Evolutionary conservation across 192 early-diverging fungal species (phyloP).

Genomic region (Mortierella hygrophila): DNA sequence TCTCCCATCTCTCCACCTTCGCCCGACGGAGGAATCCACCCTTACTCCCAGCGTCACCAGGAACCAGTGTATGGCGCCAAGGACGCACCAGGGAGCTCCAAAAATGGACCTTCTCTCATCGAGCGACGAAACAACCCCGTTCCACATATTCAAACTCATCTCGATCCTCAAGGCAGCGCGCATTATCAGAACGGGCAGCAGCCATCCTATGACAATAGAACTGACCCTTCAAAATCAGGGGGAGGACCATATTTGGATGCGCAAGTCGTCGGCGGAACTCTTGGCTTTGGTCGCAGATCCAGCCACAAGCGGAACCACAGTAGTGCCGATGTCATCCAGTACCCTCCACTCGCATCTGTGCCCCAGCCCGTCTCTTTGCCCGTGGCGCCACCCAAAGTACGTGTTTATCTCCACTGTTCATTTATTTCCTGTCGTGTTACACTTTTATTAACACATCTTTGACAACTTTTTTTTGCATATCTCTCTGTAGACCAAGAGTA

Average conservation of each 20-base stretch:
- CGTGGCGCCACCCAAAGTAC: constrained; percentile 25
- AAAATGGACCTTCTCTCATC: constrained; percentile 40
- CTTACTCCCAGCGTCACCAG: constrained; percentile 14
- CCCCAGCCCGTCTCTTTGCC: neutral
- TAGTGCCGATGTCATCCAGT: constrained; percentile 53
- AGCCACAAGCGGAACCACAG: constrained; percentile 54
- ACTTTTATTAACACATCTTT: too few species aligned
- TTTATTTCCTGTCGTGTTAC: neutral
- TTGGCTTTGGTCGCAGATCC: constrained; percentile 36
- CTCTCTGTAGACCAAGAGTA: constrained; percentile 27
- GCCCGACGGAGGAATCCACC: constrained; percentile 26
- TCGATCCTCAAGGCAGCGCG: neutral
- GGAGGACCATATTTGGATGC: constrained; percentile 31
- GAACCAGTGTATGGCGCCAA: constrained; percentile 9
- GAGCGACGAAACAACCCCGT: constrained; percentile 49
- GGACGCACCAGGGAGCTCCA: constrained; percentile 7
- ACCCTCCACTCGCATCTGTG: constrained; percentile 7
- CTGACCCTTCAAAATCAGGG: neutral
- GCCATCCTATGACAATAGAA: constrained; percentile 15
- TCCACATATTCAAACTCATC: constrained; percentile 50
- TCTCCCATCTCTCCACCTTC: constrained; percentile 51
- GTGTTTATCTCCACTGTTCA: neutral
- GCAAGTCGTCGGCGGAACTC: constrained; percentile 47
- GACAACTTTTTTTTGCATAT: neutral
- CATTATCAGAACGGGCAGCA: constrained; percentile 20